These are phyloP conservation scores for Calamus simplicifolius DNA, from an alignment of 176 grass and related monocot species.

Conservation along the genomic window DNA sequence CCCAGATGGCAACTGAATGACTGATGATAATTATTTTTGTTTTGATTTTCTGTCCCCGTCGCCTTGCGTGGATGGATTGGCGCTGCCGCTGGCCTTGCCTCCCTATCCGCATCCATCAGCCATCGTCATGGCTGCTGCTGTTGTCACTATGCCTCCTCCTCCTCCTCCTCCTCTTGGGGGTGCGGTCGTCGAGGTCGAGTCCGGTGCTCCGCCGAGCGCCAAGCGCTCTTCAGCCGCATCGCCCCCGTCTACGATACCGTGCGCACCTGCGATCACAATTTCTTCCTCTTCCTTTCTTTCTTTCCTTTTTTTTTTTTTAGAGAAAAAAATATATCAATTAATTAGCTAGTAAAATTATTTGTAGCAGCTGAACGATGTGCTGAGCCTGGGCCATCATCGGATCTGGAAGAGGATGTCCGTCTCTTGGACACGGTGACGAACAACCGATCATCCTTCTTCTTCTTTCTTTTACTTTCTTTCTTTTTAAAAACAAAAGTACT, in stretches of 20 bases:
- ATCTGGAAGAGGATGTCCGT: conserved; percentile 88
- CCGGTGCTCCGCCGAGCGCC: conserved; percentile 38
- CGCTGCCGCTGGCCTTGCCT: too few relatives aligned
- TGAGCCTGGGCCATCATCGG: conserved; percentile 77
- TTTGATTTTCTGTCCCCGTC: too few relatives aligned
- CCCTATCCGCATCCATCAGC: too few relatives aligned
- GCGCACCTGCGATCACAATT: neutral
- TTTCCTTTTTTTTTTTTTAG: neutral
- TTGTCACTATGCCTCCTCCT: neutral
- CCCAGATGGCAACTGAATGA: too few relatives aligned
- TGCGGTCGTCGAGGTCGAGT: conserved; percentile 5
- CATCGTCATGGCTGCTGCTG: neutral
- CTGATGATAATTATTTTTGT: too few relatives aligned
- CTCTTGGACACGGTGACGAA: conserved; percentile 66
- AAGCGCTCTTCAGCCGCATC: conserved; percentile 71
- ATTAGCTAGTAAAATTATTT: neutral
- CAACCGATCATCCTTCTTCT: too few relatives aligned
- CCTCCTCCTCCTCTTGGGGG: neutral
- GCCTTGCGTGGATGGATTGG: too few relatives aligned
- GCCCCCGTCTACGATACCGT: conserved; percentile 80
- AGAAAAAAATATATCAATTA: too few relatives aligned
- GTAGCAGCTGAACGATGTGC: conserved; percentile 65
- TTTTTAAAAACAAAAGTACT: too few relatives aligned
- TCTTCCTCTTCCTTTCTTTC: neutral
- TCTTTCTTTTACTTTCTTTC: too few relatives aligned